Base-by-base conservation (phyloP, 1,139 yeast genomes). In the Suhomyces kunorum region DNA sequence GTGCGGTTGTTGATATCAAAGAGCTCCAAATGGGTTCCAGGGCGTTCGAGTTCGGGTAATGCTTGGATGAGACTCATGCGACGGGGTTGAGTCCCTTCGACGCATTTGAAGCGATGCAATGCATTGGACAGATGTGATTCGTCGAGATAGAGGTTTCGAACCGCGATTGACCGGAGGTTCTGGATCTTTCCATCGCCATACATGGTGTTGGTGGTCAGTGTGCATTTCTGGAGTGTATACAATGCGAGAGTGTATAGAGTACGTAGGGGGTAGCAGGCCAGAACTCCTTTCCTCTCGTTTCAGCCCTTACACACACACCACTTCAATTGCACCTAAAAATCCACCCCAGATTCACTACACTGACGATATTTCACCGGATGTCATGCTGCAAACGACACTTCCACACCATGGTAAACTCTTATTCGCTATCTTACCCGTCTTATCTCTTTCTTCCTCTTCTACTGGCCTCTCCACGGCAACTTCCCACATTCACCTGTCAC, bases 141-240 rank as follows among this genome's bases (percentile, higher is more conserved):
- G 5, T 32, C 23, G 12, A 45, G 37, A 32, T 44, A 43, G 34
- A 55, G 39, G 41, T 55, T 55, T 28, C 58, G 50, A 31, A 55
- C 42, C 22, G 53, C 49, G 5, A 55, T 45, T 14, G 49, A 38
- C 36, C 44, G 49, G 24, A 55, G 31, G 37, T 46, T 35, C 27
- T 47, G 50, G 25, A 49, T 28, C 36, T 47, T 49, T n/a, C 40
- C 43, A 17, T 38, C 42, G 27, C 36, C 25, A 33, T 39, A 36
- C 41, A 42, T 34, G 24, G 14, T 31, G 33, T 9, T 28, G 19
- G 9, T 15, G 24, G 14, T 23, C 13, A 11, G 20, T 15, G 5
- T 16, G 5, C 18, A 28, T 8, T 11, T 8, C 6, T 5, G 33
- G 32, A 17, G 24, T 34, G 38, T 28, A 28, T 28, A 34, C 23